Conservation (phyloP, 352 stramenopile genomes). For the Lagenidium giganteum region DNA sequence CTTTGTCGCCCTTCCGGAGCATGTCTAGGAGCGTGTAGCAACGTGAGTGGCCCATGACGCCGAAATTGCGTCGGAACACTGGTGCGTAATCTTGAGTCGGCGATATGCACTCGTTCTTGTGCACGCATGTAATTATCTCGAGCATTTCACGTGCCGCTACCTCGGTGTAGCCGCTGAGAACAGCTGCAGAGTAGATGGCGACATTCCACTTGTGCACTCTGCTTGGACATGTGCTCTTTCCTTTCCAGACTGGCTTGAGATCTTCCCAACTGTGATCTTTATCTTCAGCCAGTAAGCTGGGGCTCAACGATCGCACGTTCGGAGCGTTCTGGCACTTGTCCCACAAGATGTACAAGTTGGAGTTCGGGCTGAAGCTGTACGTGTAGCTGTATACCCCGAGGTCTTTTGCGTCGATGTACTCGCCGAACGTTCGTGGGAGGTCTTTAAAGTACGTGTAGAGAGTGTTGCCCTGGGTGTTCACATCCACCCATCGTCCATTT, state of each 20-base stretch:
- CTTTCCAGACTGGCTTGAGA: no score
- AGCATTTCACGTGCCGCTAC: constrained; percentile 35
- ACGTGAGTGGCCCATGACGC: constrained; percentile 34
- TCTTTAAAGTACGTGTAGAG: constrained; percentile 67
- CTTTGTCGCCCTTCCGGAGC: constrained; percentile 21
- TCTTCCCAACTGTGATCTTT: no score
- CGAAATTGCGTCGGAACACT: constrained; percentile 39
- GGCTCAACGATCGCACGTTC: no score
- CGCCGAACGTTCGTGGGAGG: constrained; percentile 27
- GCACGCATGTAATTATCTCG: constrained; percentile 44
- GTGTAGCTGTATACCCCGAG: constrained; percentile 55
- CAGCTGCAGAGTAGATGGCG: constrained; percentile 37
- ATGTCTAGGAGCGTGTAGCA: constrained; percentile 40
- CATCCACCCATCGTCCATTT: constrained; percentile 25
- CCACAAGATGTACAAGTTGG: constrained; percentile 54
- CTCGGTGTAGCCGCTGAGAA: constrained; percentile 35
- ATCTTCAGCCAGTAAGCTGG: constrained; percentile 6
- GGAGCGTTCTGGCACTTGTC: no score
- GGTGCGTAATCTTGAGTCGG: constrained; percentile 37
- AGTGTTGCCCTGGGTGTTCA: constrained; percentile 29
- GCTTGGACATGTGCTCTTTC: no score
- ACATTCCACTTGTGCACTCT: constrained; percentile 38
- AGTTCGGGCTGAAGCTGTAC: constrained; percentile 37
- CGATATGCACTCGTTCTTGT: constrained; percentile 45
- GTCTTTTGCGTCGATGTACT: constrained; percentile 48